Evolutionary conservation across 116 monocot genomes (phyloP).

Genomic region (Posidonia oceanica): DNA sequence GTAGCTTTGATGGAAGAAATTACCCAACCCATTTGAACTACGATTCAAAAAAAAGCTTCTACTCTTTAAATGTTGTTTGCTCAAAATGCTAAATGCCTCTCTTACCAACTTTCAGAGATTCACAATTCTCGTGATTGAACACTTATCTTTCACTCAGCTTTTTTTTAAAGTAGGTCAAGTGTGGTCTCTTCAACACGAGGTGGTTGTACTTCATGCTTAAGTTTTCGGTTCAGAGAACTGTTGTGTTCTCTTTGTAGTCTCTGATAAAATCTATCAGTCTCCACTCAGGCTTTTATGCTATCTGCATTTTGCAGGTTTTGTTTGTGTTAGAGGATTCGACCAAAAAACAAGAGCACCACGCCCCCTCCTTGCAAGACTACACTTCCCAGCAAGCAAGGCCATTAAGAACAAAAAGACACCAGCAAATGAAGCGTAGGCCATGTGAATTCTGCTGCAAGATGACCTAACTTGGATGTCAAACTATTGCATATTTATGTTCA

Average conservation of each 20-base stretch:
- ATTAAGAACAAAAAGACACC: conserved; percentile 12
- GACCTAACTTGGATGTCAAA: too few relatives aligned
- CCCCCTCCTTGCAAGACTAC: conserved; percentile 24
- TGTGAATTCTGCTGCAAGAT: background rate
- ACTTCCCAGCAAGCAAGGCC: conserved; percentile 23
- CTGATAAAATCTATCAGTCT: background rate
- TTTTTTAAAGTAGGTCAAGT: too few relatives aligned
- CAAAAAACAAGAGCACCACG: conserved; percentile 22
- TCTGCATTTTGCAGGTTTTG: conserved; percentile 19
- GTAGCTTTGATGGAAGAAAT: too few relatives aligned
- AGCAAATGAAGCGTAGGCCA: conserved; percentile 6
- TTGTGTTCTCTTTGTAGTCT: background rate
- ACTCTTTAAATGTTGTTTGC: too few relatives aligned
- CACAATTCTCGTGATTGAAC: too few relatives aligned
- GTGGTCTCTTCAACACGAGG: too few relatives aligned
- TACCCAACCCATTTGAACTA: too few relatives aligned
- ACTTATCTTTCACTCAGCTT: too few relatives aligned
- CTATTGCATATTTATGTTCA: background rate
- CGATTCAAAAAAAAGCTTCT: too few relatives aligned
- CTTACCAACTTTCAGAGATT: too few relatives aligned
- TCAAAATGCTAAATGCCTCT: too few relatives aligned
- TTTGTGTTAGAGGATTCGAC: conserved; percentile 47
- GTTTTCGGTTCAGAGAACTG: background rate
- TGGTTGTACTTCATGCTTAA: too few relatives aligned
- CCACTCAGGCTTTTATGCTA: background rate